Conservation (phyloP, 768 basidiomycete species). For the Galerina sulciceps region DNA sequence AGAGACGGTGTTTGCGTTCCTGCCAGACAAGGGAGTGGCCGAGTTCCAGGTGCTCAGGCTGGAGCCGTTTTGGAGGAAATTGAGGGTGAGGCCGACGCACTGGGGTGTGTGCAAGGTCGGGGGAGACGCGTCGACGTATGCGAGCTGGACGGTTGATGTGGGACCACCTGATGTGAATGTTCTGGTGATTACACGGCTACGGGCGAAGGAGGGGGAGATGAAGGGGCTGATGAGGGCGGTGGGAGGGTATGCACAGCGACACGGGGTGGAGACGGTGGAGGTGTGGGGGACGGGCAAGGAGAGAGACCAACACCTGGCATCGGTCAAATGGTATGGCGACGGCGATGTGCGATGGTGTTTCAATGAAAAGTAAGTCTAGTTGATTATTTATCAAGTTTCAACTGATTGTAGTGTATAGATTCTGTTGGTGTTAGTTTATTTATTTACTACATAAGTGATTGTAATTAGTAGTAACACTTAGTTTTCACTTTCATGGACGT, state of each 20-base stretch:
- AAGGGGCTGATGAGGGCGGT: slow-evolving; percentile 34
- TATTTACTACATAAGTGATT: no score
- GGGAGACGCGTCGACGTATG: slow-evolving; percentile 21
- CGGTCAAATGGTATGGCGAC: slow-evolving; percentile 48
- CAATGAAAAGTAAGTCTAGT: slow-evolving; percentile 27
- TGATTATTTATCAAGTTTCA: no score
- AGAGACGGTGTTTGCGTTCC: slow-evolving; percentile 21
- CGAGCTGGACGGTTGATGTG: slow-evolving; percentile 31
- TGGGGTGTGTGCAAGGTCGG: slow-evolving; percentile 15
- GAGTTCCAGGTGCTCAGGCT: slow-evolving; percentile 29
- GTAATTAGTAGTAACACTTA: no score
- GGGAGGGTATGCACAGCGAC: slow-evolving; percentile 24
- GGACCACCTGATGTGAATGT: slow-evolving; percentile 12
- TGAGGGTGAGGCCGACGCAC: slow-evolving; percentile 7
- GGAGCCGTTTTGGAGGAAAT: slow-evolving; percentile 20
- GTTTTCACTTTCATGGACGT: no score
- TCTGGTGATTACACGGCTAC: slow-evolving; percentile 31
- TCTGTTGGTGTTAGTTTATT: no score
- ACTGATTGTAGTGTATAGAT: no score
- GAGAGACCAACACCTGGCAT: slow-evolving; percentile 43
- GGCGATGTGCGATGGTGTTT: slow-evolving; percentile 22
- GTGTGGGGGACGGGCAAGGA: slow-evolving; percentile 46
- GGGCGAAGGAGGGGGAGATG: slow-evolving; percentile 30
- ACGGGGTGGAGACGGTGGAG: slow-evolving; percentile 42
- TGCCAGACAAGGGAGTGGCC: slow-evolving; percentile 31